Evolutionary conservation across 2,329 filamentous ascomycete species (phyloP).

Genomic region (Hymenoscyphus infarciens): DNA sequence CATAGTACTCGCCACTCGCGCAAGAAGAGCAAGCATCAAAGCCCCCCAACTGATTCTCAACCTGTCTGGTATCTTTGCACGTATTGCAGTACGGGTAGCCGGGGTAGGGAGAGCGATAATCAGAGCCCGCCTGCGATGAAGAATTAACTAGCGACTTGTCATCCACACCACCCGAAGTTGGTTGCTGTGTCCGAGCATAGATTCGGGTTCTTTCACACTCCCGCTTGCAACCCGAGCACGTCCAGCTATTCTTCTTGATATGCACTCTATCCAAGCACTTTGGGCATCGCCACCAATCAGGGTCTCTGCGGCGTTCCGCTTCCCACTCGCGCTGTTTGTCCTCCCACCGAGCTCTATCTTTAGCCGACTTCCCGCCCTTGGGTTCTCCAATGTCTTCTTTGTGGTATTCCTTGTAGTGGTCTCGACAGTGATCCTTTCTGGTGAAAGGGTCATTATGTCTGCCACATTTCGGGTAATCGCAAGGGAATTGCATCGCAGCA

Average conservation of each 20-base stretch:
- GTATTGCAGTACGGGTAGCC: background rate
- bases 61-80: background rate
- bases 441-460: conserved; percentile 39
- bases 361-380: conserved; percentile 20
- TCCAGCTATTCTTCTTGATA: conserved; percentile 22
- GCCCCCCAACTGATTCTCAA: background rate
- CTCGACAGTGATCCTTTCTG: conserved; percentile 45
- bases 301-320: conserved; percentile 21
- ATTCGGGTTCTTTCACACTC: conserved; percentile 25
- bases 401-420: conserved; percentile 47
- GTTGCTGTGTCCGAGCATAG: conserved; percentile 7
- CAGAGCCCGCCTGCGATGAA: background rate
- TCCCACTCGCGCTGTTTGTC: conserved; percentile 26
- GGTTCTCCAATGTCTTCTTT: conserved; percentile 37
- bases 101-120: background rate
- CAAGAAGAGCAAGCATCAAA: background rate
- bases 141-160: background rate
- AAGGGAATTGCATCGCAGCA: conserved; percentile 27
- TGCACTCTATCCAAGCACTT: conserved; percentile 27
- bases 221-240: conserved; percentile 25
- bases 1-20: background rate
- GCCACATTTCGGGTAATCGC: conserved; percentile 33
- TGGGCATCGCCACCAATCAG: conserved; percentile 30
- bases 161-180: background rate
- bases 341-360: conserved; percentile 14